These are phyloP conservation scores for Mortierella alpina DNA, from an alignment of 192 early-diverging fungal species.

Conservation along the genomic window DNA sequence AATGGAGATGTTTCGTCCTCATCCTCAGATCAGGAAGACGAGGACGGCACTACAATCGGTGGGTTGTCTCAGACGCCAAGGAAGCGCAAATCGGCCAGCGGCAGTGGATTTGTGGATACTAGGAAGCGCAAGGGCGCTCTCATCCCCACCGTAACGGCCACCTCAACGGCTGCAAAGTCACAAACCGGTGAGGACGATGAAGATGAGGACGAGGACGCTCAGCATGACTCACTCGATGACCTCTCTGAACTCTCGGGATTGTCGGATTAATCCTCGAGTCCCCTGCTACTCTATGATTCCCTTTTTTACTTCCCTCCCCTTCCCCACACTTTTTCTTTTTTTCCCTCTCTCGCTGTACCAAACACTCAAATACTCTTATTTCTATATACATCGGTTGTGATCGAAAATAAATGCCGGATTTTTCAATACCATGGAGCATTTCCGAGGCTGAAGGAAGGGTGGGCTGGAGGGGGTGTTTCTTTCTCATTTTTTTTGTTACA, in stretches of 20 bases:
- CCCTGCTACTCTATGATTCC: background rate
- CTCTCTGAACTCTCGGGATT: constrained; percentile 48
- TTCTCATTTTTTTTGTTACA: background rate
- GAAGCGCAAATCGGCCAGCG: constrained; percentile 28
- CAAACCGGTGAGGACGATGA: background rate
- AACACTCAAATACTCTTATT: background rate
- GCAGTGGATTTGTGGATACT: constrained; percentile 4
- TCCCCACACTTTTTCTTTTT: constrained; percentile 3
- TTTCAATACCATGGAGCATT: background rate
- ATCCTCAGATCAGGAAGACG: constrained; percentile 30
- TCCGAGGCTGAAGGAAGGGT: background rate
- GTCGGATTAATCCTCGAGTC: constrained; percentile 16
- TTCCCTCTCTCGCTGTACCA: background rate
- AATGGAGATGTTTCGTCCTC: constrained; percentile 24
- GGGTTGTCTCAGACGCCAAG: background rate
- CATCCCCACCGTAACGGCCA: background rate
- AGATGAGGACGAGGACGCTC: constrained; percentile 18
- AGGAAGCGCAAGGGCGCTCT: constrained; percentile 34
- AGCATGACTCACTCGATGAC: constrained; percentile 45
- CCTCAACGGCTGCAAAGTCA: background rate
- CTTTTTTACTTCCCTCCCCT: constrained; percentile 2
- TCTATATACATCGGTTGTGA: background rate
- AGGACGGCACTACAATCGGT: background rate
- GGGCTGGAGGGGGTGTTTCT: too few relatives aligned
- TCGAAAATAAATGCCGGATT: background rate